A percentile compares a stretch with the other conserved stretches of the same genome.
Evolutionary conservation across 1,284 basidiomycete genomes (phyloP).

Genomic region (Apiotrichum sp.): DNA sequence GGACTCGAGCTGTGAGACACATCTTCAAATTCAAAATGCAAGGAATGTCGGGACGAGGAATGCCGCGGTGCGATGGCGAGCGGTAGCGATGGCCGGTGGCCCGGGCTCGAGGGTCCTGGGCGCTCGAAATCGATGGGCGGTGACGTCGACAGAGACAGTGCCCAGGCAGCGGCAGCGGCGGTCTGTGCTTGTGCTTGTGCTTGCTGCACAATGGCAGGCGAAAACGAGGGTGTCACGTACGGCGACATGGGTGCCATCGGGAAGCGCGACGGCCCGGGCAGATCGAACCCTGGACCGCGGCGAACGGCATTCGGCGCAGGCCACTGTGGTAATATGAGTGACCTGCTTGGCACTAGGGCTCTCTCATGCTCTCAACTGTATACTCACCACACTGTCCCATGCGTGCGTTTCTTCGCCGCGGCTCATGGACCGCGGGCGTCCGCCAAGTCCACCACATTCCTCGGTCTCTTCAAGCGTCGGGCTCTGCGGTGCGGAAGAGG

Average conservation of each 20-base stretch:
- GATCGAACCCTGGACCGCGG: conserved; percentile 4
- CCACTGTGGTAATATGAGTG: conserved; percentile 26
- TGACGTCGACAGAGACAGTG: neutral
- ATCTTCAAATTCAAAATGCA: neutral
- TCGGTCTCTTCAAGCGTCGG: conserved; percentile 5
- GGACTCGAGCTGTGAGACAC: neutral
- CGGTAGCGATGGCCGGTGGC: neutral
- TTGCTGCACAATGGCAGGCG: conserved; percentile 24
- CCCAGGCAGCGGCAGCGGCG: neutral
- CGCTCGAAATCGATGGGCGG: neutral
- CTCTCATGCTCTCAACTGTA: too few species aligned
- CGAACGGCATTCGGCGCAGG: conserved; percentile 26
- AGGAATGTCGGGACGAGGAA: neutral
- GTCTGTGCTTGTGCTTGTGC: conserved; percentile 4
- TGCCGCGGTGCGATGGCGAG: neutral
- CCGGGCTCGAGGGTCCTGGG: neutral
- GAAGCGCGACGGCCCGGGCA: conserved; percentile 21
- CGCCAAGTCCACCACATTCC: neutral
- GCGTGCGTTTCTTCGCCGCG: conserved; percentile 23
- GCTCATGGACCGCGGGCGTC: neutral
- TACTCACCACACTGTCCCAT: conserved; percentile 45
- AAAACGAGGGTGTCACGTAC: conserved; percentile 40
- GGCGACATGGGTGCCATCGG: conserved; percentile 39
- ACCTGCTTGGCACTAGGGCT: neutral
- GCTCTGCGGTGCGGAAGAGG: neutral